These are phyloP conservation scores for Cyberlindnera americana DNA, from an alignment of 805 yeast genomes.

Conservation along the genomic window DNA sequence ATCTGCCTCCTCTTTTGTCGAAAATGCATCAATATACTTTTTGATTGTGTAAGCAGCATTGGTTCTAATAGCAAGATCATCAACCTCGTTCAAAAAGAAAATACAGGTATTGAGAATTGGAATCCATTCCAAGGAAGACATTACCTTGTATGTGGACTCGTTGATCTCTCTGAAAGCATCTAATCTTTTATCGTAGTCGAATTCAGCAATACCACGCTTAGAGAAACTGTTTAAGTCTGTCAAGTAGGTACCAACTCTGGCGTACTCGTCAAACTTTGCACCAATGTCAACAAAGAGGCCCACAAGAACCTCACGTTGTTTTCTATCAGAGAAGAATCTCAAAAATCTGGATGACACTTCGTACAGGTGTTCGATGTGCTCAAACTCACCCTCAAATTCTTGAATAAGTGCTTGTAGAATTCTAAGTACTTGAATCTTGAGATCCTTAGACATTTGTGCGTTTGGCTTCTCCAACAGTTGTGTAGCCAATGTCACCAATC, in stretches of 20 bases:
- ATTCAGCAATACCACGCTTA: conserved; percentile 56
- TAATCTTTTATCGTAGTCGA: conserved; percentile 75
- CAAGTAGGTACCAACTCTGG: conserved; percentile 49
- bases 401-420: conserved; percentile 54
- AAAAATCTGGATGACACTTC: conserved; percentile 54
- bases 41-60: conserved; percentile 65
- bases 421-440: conserved; percentile 53
- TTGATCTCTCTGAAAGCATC: conserved; percentile 63
- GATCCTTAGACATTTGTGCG: conserved; percentile 45
- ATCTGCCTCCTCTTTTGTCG: conserved; percentile 23
- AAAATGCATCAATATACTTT: conserved; percentile 55
- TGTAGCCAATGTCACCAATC: conserved; percentile 55
- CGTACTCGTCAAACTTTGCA: conserved; percentile 39
- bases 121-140: conserved; percentile 65
- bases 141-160: conserved; percentile 43
- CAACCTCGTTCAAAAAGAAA: conserved; percentile 69
- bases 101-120: conserved; percentile 70
- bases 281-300: conserved; percentile 59
- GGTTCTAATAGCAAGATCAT: conserved; percentile 75
- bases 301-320: conserved; percentile 61
- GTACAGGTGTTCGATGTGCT: conserved; percentile 47
- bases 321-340: conserved; percentile 52
- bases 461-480: conserved; percentile 57
- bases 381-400: conserved; percentile 50
- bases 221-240: conserved; percentile 70